A percentile compares a stretch with the other conserved stretches of the same genome.
Evolutionary conservation across 2,329 filamentous ascomycete genomes (phyloP).

Genomic region (Huntiella savannae): DNA sequence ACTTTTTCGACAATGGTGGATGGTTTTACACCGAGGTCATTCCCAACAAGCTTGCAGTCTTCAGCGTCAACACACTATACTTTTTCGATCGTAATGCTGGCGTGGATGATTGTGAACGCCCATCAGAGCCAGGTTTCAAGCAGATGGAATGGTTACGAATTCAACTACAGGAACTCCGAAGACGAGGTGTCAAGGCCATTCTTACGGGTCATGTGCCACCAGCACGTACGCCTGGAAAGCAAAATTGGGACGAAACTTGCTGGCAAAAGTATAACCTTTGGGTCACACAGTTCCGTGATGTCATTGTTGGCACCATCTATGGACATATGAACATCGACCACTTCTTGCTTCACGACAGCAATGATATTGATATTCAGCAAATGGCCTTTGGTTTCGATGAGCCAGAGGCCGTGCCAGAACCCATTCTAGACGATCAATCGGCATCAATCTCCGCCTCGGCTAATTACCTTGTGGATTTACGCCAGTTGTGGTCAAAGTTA

Average conservation of each 20-base stretch:
- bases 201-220: slow-evolving; percentile 88
- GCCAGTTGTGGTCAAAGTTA: slow-evolving; percentile 58
- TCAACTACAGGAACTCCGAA: slow-evolving; percentile 66
- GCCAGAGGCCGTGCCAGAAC: slow-evolving; percentile 10
- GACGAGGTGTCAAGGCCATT: slow-evolving; percentile 81
- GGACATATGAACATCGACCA: slow-evolving; percentile 99
- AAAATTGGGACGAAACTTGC: slow-evolving; percentile 87
- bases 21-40: slow-evolving; percentile 94
- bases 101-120: slow-evolving; percentile 70
- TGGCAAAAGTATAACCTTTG: slow-evolving; percentile 96
- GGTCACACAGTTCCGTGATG: slow-evolving; percentile 77
- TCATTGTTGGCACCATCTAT: slow-evolving; percentile 60
- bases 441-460: slow-evolving; percentile 21
- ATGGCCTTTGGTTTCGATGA: slow-evolving; percentile 12
- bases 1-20: slow-evolving; percentile 78
- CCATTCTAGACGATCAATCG: slow-evolving; percentile 16
- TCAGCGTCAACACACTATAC: slow-evolving; percentile 92
- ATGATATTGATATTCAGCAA: slow-evolving; percentile 43
- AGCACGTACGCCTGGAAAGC: slow-evolving; percentile 66
- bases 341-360: slow-evolving; percentile 77
- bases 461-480: slow-evolving; percentile 62
- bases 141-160: slow-evolving; percentile 93
- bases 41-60: slow-evolving; percentile 63
- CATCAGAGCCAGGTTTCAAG: slow-evolving; percentile 72
- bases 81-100: slow-evolving; percentile 87